A percentile compares a stretch with the other conserved stretches of the same genome.
Evolutionary conservation across 768 basidiomycete genomes (phyloP).

Genomic region (Podaxis sp.): DNA sequence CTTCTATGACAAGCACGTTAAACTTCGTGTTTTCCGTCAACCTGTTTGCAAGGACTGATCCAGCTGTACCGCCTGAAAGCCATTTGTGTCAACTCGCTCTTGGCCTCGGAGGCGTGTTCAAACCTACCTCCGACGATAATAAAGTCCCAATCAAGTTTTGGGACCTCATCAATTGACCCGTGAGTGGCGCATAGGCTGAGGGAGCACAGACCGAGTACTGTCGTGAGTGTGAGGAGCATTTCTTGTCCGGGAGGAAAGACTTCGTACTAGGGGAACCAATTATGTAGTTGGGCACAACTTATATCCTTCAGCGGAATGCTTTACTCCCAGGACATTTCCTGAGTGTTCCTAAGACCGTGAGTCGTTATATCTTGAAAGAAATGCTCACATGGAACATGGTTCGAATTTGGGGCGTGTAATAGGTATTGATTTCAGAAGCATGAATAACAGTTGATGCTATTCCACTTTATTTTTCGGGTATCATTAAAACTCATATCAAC

Average conservation of each 20-base stretch:
- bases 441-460: too few relatives aligned
- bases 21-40: slow-evolving; percentile 26
- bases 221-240: neutral
- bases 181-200: neutral
- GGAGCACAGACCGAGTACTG: neutral
- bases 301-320: neutral
- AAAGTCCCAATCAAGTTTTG: slow-evolving; percentile 16
- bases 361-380: too few relatives aligned
- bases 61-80: slow-evolving; percentile 27
- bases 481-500: too few relatives aligned
- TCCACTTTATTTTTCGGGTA: too few relatives aligned
- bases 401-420: too few relatives aligned
- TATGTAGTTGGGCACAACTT: neutral
- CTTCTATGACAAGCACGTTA: slow-evolving; percentile 31
- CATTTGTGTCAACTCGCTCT: neutral
- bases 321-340: neutral
- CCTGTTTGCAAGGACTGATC: slow-evolving; percentile 28
- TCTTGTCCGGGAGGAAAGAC: neutral
- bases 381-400: too few relatives aligned
- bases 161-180: neutral
- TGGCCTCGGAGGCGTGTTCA: neutral
- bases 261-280: neutral
- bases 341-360: neutral
- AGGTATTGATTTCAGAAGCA: too few relatives aligned
- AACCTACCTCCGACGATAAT: slow-evolving; percentile 23